Evolutionary conservation across 2,329 filamentous ascomycete genomes (phyloP).

Genomic region (Microdochium nivale): DNA sequence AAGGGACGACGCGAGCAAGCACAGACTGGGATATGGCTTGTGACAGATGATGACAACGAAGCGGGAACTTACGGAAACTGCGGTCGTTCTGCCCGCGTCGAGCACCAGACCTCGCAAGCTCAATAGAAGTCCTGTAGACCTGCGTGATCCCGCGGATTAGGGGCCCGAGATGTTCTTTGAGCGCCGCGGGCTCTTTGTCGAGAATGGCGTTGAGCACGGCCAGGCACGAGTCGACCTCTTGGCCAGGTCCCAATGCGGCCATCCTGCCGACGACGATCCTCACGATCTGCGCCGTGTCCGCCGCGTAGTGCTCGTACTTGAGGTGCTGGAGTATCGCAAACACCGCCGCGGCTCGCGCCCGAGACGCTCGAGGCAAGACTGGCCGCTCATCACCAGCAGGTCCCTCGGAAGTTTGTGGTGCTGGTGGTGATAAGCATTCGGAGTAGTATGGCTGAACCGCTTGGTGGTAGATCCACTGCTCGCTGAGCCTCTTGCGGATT

Average conservation of each 20-base stretch:
- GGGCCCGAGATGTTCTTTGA: constrained; percentile 38
- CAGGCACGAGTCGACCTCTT: constrained; percentile 39
- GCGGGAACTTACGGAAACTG: no score
- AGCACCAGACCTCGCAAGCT: constrained; percentile 12
- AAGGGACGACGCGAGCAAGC: no score
- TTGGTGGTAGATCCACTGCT: constrained; percentile 17
- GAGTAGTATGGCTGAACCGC: constrained; percentile 25
- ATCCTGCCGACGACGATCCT: constrained; percentile 40
- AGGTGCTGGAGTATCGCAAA: constrained; percentile 42
- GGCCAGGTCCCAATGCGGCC: constrained; percentile 28
- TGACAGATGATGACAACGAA: no score
- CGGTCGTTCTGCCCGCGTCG: neutral
- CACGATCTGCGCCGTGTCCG: constrained; percentile 37
- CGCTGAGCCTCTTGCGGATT: constrained; percentile 13
- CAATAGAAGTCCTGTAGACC: constrained; percentile 21
- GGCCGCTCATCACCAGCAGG: constrained; percentile 10
- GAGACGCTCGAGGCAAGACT: constrained; percentile 3
- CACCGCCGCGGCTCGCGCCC: constrained; percentile 36
- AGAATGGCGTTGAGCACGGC: constrained; percentile 40
- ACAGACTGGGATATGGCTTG: no score
- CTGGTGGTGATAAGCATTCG: constrained; percentile 26
- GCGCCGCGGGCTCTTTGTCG: constrained; percentile 31
- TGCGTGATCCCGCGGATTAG: constrained; percentile 35
- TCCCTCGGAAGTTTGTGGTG: constrained; percentile 10
- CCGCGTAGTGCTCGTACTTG: constrained; percentile 40